Evolutionary conservation across 768 basidiomycete species (phyloP), one percentile per base, ranked within the genome.

Genomic region (Russula abietina): DNA sequence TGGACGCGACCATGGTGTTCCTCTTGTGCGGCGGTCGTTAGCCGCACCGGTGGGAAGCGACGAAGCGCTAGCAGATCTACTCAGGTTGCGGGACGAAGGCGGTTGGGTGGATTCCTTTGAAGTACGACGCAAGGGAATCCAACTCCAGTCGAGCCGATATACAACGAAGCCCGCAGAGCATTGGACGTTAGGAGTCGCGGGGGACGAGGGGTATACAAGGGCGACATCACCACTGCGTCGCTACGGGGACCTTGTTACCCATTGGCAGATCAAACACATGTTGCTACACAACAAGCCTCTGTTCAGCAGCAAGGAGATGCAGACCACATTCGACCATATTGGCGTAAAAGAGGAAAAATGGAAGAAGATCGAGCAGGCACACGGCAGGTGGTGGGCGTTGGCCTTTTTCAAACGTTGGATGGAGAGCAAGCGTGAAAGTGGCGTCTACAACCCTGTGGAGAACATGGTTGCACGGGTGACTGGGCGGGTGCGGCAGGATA

Each of bases 181-280:
- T 70, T 85, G 78, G 78, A 71, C 73, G 6, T 73, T 98, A 68
- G 93, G 88, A 0, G 71, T 91, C n/a, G 77, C 78, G 3, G 80
- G 82, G 2, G 82, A 83, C 46, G 88, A 88, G 65, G 95, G 95
- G 4, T 99, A 99, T 71, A 75, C 80, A 19, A 83, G 90, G 24
- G 84, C 82, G 10, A 98, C 97, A 10, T 92, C 89, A 6, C 97
- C 97, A 0, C 75, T 99, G 49, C 82, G 97, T 46, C 84, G 97
- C 49, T 97, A 84, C 73, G 74, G 75, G 39, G 97, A 99, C 73
- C 72, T 97, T 60, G 72, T 94, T 14, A 75, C 77, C 11, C 97
- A 98, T 75, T 99, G 94, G 93, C 95, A 98, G 72, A 84, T 99
- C 74, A 95, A 97, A 70, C 77, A 86, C 55, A 82, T 81, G 6